A percentile compares a stretch with the other conserved stretches of the same genome.
Conservation (phyloP, 1,284 basidiomycete genomes). For the Tilletia setariae region DNA sequence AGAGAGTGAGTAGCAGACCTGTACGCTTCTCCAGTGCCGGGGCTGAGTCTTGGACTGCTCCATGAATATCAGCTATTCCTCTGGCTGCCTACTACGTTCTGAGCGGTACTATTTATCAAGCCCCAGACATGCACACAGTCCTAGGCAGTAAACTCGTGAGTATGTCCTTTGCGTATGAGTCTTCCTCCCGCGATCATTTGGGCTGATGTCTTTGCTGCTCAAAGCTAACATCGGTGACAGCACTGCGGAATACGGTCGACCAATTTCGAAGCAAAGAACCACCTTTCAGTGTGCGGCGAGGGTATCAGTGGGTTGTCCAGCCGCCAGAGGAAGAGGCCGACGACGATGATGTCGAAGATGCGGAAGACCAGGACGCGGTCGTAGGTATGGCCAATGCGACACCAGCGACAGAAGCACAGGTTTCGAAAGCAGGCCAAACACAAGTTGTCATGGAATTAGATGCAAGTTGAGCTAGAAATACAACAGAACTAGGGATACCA, state of each 20-base stretch:
- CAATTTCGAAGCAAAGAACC: constrained; percentile 30
- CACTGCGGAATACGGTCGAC: constrained; percentile 29
- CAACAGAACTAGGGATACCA: background rate
- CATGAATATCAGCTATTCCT: constrained; percentile 24
- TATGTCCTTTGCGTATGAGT: constrained; percentile 4
- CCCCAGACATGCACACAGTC: constrained; percentile 45
- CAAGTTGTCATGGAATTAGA: constrained; percentile 9
- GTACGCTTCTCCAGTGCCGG: background rate
- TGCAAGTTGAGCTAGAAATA: background rate
- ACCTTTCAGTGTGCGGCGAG: constrained; percentile 39
- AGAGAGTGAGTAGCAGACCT: constrained; percentile 3
- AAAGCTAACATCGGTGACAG: constrained; percentile 41
- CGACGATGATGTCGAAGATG: constrained; percentile 18
- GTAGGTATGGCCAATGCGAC: constrained; percentile 17
- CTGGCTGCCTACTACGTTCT: constrained; percentile 46
- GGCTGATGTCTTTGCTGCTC: background rate
- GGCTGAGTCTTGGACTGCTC: background rate
- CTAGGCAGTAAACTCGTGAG: constrained; percentile 40
- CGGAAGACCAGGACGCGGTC: constrained; percentile 4
- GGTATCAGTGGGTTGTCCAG: constrained; percentile 43
- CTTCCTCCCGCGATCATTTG: background rate
- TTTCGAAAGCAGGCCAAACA: background rate
- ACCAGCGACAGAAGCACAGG: background rate
- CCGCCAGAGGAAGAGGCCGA: constrained; percentile 22
- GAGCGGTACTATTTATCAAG: constrained; percentile 45